Percentiles rank a stretch among this genome's conserved stretches.
These are phyloP conservation scores for Ambrosia hybrid DNA, from an alignment of 140 eudicot species.

Conservation along the genomic window DNA sequence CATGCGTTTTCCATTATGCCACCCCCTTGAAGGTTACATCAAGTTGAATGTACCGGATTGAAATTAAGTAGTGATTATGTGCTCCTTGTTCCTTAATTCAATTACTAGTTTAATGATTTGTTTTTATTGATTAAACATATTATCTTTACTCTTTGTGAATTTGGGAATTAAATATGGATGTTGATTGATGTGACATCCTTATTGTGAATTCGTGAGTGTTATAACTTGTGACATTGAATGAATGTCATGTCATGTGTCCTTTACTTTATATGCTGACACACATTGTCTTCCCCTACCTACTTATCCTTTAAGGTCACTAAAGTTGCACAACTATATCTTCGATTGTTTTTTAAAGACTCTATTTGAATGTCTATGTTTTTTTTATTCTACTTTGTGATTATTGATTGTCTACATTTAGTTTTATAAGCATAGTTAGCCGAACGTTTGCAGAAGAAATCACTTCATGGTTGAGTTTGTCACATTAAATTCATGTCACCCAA, in stretches of 20 bases:
- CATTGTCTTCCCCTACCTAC: conserved; percentile 34
- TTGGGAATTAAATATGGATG: conserved; percentile 13
- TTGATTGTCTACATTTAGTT: neutral
- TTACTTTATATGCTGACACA: conserved; percentile 18
- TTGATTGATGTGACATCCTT: conserved; percentile 21
- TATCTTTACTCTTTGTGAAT: conserved; percentile 11
- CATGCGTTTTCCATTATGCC: neutral
- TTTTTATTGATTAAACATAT: neutral
- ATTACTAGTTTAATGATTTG: conserved; percentile 7
- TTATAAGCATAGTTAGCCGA: conserved; percentile 9
- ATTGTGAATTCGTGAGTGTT: neutral
- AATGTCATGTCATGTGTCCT: conserved; percentile 5
- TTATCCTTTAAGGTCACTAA: conserved; percentile 25
- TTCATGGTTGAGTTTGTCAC: conserved; percentile 5
- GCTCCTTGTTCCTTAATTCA: neutral
- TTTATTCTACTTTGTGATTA: neutral
- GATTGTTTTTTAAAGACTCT: conserved; percentile 1
- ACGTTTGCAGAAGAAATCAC: neutral
- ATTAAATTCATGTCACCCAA: conserved; percentile 15
- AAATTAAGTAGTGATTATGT: conserved; percentile 6
- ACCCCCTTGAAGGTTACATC: neutral
- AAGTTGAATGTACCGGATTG: neutral
- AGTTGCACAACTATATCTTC: conserved; percentile 9
- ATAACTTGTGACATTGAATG: conserved; percentile 17
- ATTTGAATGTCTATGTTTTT: conserved; percentile 2